Conservation (phyloP, 148 eudicot genomes). For the Agrostemma githago region DNA sequence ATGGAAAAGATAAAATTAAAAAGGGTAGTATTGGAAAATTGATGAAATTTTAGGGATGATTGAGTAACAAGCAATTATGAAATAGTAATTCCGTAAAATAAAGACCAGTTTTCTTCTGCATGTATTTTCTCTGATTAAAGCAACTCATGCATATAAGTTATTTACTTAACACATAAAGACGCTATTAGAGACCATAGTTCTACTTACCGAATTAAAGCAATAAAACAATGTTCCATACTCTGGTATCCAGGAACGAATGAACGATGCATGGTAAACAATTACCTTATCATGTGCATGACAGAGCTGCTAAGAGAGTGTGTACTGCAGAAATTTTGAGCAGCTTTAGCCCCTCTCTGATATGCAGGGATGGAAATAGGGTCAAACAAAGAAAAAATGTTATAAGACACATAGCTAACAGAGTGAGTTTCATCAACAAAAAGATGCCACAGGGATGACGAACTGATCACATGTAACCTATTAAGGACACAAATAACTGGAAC, state of each 20-base stretch:
- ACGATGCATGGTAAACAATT: constrained; percentile 3
- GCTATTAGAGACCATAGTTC: not conserved
- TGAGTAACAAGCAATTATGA: too few relatives aligned
- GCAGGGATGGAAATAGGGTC: constrained; percentile 13
- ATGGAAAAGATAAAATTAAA: too few relatives aligned
- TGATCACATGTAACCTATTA: not conserved
- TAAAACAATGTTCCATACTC: not conserved
- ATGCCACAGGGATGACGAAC: not conserved
- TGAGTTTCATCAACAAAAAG: not conserved
- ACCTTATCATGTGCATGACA: constrained; percentile 94
- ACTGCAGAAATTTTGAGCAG: constrained; percentile 76
- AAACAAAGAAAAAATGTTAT: not conserved
- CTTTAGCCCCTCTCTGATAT: constrained; percentile 69
- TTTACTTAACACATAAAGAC: not conserved
- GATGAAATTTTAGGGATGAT: too few relatives aligned
- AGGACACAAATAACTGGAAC: not conserved
- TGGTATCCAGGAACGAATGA: not conserved
- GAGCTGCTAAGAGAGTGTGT: constrained; percentile 83
- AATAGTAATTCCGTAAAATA: not conserved
- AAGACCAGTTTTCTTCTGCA: not conserved
- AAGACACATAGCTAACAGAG: not conserved
- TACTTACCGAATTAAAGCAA: not conserved
- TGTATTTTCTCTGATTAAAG: not conserved
- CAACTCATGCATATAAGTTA: not conserved
- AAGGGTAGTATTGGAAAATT: too few relatives aligned